Evolutionary conservation across 345 rosid species (phyloP).

Genomic region (Populus nigra): DNA sequence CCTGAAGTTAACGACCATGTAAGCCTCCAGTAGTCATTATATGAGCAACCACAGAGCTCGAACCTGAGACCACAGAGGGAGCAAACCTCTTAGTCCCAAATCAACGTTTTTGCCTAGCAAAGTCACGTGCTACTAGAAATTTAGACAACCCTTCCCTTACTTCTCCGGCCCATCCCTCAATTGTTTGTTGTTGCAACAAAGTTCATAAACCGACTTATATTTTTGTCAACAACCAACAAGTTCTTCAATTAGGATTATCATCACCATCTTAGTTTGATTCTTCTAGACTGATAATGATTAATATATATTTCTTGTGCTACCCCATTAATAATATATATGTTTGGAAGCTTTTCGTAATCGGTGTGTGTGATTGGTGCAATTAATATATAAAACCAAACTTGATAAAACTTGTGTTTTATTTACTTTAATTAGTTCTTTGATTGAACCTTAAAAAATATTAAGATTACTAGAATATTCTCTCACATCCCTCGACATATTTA

Average conservation of each 20-base stretch:
- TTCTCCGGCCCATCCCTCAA: not conserved
- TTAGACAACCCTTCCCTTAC: not conserved
- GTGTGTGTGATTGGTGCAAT: not conserved
- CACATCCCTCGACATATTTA: not conserved
- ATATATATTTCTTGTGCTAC: not conserved
- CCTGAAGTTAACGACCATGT: no score
- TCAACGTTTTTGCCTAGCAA: slow-evolving; percentile 23
- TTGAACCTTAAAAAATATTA: not conserved
- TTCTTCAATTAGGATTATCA: slow-evolving; percentile 13
- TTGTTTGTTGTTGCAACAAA: not conserved
- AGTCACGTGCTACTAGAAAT: slow-evolving; percentile 35
- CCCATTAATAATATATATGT: not conserved
- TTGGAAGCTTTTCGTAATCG: not conserved
- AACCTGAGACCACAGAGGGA: no score
- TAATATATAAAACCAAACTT: not conserved
- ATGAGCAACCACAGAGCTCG: no score
- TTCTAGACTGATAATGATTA: not conserved
- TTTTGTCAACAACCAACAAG: slow-evolving; percentile 33
- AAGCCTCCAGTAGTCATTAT: no score
- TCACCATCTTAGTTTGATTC: slow-evolving; percentile 12
- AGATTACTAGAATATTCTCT: not conserved
- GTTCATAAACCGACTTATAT: slow-evolving; percentile 12
- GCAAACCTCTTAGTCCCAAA: no score
- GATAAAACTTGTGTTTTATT: not conserved
- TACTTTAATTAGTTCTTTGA: not conserved